Evolutionary conservation across 495 filamentous ascomycete species (phyloP), one percentile per base, ranked within the genome.

Genomic region (Penicillium flavigenum): DNA sequence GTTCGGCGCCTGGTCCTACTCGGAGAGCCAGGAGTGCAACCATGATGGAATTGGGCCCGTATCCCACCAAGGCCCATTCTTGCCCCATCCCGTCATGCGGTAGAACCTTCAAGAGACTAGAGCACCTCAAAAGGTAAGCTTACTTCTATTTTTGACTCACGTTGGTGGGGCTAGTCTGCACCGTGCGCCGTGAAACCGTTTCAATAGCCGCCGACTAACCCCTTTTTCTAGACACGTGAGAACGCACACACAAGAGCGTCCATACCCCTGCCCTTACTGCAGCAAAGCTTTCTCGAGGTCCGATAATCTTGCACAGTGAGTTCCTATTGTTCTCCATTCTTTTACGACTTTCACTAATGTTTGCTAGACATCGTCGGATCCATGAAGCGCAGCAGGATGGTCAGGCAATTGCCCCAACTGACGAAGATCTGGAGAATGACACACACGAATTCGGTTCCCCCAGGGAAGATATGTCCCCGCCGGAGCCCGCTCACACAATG

Each of bases 31-130:
- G 94, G 58, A 97, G 92, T 63, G 94, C 95, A 60, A 98, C 94
- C 9, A 87, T 94, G 76, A 92, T 94, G 89, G 95, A 98, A 71
- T 80, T 96, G 51, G 92, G 91, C 36, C 94, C 94, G 41, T 98
- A 98, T 71, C 92, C 94, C 12, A 90, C 95, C 63, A 98, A 98
- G 71, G 93, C 91, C 10, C 94, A 98, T 72, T 96, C 92, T 9
- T 98, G 94, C 77, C 94, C 94, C n/a, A 98, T 98, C 69, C 95
- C 95, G 26, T 91, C 92, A 24, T 98, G 94, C 72, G 94, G 95
- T 43, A 87, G 95, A 70, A 83, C 96, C 61, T 98, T 98, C 82
- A 98, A 98, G 86, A 87, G 94, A 69, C 84, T 98, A 80, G 94
- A 98, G 75, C 94, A 98, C 81, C 84, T 98, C 65, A 98, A 98